These are phyloP conservation scores for Calonectria montana DNA, from an alignment of 2,329 filamentous ascomycete species.

Conservation along the genomic window DNA sequence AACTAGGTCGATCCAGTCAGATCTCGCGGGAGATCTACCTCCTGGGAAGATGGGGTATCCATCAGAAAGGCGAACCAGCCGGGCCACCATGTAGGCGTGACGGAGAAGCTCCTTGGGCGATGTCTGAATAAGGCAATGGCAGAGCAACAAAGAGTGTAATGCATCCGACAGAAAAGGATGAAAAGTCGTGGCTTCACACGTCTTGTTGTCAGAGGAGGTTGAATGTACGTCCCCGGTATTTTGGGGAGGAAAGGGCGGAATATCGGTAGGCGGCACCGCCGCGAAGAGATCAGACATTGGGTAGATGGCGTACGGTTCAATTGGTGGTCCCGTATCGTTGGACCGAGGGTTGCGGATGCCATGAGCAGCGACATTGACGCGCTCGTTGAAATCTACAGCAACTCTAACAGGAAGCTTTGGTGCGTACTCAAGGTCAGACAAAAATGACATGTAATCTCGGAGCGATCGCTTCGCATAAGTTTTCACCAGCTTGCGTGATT, in stretches of 20 bases:
- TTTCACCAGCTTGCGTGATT: constrained; percentile 73
- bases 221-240: constrained; percentile 48
- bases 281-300: constrained; percentile 75
- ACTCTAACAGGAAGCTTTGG: constrained; percentile 73
- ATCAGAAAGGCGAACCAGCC: constrained; percentile 78
- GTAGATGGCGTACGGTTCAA: constrained; percentile 54
- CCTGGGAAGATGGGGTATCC: constrained; percentile 85
- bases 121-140: constrained; percentile 83
- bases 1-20: constrained; percentile 84
- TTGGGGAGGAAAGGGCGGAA: constrained; percentile 74
- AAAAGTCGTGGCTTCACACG: constrained; percentile 66
- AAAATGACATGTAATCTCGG: constrained; percentile 78
- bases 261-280: constrained; percentile 71
- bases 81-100: constrained; percentile 84
- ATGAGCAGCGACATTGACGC: constrained; percentile 67
- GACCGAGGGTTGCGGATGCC: constrained; percentile 56
- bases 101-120: constrained; percentile 81
- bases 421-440: constrained; percentile 82
- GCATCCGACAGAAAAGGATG: constrained; percentile 85
- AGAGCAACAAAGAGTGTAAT: constrained; percentile 81
- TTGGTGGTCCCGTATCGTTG: constrained; percentile 40
- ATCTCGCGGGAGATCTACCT: constrained; percentile 75
- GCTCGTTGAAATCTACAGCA: constrained; percentile 66
- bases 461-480: constrained; percentile 80
- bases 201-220: constrained; percentile 38